A percentile compares a stretch with the other conserved stretches of the same genome.
These are phyloP conservation scores for Umbelopsis vinacea DNA, from an alignment of 192 early-diverging fungal genomes.

Conservation along the genomic window DNA sequence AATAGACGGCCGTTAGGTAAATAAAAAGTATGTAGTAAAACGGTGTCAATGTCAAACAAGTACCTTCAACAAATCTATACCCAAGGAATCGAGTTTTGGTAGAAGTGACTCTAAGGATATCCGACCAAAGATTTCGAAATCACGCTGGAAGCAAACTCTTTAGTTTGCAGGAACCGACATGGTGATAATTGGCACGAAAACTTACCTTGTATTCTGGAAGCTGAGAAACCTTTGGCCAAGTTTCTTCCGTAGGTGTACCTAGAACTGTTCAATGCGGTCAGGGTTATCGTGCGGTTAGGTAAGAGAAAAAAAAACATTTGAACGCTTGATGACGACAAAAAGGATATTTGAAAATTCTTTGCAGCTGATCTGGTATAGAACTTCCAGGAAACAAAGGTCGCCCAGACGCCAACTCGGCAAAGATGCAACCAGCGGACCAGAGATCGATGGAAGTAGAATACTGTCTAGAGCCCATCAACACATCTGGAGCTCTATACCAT, in stretches of 20 bases:
- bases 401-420: constrained; percentile 90
- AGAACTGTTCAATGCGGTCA: constrained; percentile 52
- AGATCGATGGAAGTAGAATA: constrained; percentile 89
- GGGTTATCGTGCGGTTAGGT: neutral
- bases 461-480: constrained; percentile 86
- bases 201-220: constrained; percentile 87
- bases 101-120: constrained; percentile 75
- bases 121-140: constrained; percentile 77
- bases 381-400: constrained; percentile 91
- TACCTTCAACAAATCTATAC: constrained; percentile 84
- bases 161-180: neutral
- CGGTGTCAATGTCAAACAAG: neutral
- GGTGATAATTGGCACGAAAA: neutral
- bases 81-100: constrained; percentile 82
- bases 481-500: constrained; percentile 90
- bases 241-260: constrained; percentile 80
- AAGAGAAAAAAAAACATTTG: neutral
- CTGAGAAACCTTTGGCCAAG: constrained; percentile 86
- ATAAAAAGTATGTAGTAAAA: neutral
- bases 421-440: constrained; percentile 89
- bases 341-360: constrained; percentile 87
- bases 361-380: constrained; percentile 85
- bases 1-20: neutral
- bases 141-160: constrained; percentile 43
- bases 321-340: constrained; percentile 9